These are phyloP conservation scores for Lathyrus tuberosus DNA, from an alignment of 306 rosid species.

Conservation along the genomic window DNA sequence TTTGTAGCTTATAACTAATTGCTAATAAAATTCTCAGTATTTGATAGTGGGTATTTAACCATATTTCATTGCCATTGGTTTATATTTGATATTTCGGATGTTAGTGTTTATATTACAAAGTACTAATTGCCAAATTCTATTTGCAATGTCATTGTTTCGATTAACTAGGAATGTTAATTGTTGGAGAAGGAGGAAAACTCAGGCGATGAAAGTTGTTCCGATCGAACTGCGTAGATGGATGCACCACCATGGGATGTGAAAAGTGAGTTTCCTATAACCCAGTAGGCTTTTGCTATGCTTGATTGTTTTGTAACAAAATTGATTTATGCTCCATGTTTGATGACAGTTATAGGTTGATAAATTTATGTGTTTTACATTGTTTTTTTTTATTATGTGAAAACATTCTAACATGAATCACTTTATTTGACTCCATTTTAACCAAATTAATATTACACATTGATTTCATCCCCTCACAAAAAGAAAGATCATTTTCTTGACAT, in stretches of 20 bases:
- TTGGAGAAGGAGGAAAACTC: not conserved
- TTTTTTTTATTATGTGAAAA: not conserved
- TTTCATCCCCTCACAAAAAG: no score
- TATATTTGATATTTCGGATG: no score
- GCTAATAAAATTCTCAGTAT: conserved; percentile 5
- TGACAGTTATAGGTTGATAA: not conserved
- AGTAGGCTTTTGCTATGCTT: not conserved
- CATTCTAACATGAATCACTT: not conserved
- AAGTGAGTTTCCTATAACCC: not conserved
- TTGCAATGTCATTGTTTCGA: no score
- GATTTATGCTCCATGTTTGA: not conserved
- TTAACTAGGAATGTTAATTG: no score
- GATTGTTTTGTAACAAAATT: not conserved
- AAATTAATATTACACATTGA: not conserved
- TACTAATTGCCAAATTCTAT: no score
- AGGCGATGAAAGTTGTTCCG: not conserved
- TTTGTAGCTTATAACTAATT: conserved; percentile 16
- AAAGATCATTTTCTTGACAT: no score
- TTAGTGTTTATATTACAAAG: no score
- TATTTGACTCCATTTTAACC: not conserved
- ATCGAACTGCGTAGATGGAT: not conserved
- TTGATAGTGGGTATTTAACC: not conserved
- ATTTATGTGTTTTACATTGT: not conserved
- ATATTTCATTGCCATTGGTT: not conserved
- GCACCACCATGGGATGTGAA: not conserved